phyloP scores from a whole-genome alignment of 139 green algal species.

The Tetraselmis chui region DNA sequence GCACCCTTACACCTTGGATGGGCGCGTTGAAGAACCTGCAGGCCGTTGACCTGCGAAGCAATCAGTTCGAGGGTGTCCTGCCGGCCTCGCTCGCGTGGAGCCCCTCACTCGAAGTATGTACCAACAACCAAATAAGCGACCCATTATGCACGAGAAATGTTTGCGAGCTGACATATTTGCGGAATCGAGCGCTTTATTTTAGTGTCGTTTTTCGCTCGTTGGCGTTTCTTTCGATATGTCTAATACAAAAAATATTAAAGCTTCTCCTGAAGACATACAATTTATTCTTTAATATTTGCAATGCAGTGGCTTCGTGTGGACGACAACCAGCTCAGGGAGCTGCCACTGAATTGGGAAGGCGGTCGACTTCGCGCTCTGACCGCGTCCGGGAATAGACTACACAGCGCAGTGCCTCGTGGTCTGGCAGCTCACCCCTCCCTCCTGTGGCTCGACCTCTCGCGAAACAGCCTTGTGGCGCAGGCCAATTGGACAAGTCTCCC shows the following conservation, averaged over 20 bases:
- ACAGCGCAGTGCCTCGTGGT: background rate
- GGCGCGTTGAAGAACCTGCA: background rate
- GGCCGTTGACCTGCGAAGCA: background rate
- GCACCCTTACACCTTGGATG: background rate
- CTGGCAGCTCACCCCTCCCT: background rate
- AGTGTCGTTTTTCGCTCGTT: too few relatives aligned
- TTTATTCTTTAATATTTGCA: too few relatives aligned
- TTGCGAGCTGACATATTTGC: too few relatives aligned
- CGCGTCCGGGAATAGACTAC: background rate
- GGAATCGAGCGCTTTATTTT: too few relatives aligned
- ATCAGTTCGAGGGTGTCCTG: background rate
- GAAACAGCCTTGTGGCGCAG: background rate
- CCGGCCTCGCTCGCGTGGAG: background rate
- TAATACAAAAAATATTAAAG: too few relatives aligned
- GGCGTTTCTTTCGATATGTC: too few relatives aligned
- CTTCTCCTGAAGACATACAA: too few relatives aligned
- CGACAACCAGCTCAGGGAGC: background rate
- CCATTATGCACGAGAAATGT: too few relatives aligned
- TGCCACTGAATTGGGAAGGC: background rate
- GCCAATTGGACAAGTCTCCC: background rate
- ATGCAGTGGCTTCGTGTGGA: background rate
- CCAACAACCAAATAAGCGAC: too few relatives aligned
- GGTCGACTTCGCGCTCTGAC: background rate
- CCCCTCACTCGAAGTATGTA: background rate
- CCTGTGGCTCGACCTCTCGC: background rate